Conservation (phyloP, 768 basidiomycete genomes). For the Auricularia sp. region DNA sequence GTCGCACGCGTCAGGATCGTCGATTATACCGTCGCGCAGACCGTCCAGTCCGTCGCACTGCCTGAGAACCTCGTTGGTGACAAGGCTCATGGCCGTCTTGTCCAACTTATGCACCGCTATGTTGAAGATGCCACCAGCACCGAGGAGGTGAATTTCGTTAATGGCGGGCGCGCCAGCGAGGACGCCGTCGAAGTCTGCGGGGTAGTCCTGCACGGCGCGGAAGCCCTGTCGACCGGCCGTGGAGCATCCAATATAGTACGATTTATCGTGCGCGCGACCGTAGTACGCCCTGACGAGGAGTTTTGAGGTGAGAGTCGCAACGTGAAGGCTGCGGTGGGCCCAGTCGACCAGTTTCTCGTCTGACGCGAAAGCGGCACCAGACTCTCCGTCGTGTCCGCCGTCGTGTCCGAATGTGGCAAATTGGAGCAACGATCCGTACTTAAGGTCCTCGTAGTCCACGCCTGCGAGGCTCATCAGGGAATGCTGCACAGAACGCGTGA, state of each 20-base stretch:
- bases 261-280: slow-evolving; percentile 11
- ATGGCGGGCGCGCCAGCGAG: slow-evolving; percentile 23
- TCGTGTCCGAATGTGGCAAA: too few relatives aligned
- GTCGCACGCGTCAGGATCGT: slow-evolving; percentile 18
- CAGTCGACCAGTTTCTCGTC: slow-evolving; percentile 21
- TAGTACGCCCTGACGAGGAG: slow-evolving; percentile 20
- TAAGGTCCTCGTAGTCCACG: too few relatives aligned
- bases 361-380: slow-evolving; percentile 11
- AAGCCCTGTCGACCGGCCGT: slow-evolving; percentile 24
- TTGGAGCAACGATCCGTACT: too few relatives aligned
- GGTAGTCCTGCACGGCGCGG: slow-evolving; percentile 17
- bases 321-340: slow-evolving; percentile 18
- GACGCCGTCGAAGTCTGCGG: slow-evolving; percentile 24
- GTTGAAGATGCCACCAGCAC: too few relatives aligned
- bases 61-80: slow-evolving; percentile 20
- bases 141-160: slow-evolving; percentile 5
- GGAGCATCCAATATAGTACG: slow-evolving; percentile 23
- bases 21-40: slow-evolving; percentile 20
- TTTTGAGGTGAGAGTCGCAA: slow-evolving; percentile 17
- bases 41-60: slow-evolving; percentile 25
- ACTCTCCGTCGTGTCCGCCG: background rate
- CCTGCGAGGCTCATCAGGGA: too few relatives aligned
- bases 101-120: too few relatives aligned
- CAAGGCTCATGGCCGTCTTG: slow-evolving; percentile 8
- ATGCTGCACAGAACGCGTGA: too few relatives aligned